phyloP scores from a whole-genome alignment of 345 rosid genomes.

The Eucalyptus coolabah region DNA sequence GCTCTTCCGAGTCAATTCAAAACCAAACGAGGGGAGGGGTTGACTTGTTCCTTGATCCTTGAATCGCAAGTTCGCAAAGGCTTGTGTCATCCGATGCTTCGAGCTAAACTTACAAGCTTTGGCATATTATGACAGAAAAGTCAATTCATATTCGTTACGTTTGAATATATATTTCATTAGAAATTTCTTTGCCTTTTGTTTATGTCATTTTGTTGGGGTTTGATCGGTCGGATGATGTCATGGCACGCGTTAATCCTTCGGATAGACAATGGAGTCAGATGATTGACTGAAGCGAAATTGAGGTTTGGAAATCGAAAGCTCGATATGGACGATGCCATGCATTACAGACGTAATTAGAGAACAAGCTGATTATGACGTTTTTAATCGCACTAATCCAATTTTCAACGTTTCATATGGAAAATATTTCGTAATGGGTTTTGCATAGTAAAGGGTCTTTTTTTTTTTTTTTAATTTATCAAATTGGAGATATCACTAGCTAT shows the following conservation, averaged over 20 bases:
- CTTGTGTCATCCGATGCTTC: not conserved
- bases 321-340: not conserved
- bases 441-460: not conserved
- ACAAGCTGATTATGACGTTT: not conserved
- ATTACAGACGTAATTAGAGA: not conserved
- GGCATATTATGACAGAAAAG: not conserved
- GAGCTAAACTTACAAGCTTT: not conserved
- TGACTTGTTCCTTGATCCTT: not conserved
- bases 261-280: not conserved
- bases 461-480: not conserved
- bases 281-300: not conserved
- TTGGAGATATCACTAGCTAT: not conserved
- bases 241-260: not conserved
- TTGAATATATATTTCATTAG: not conserved
- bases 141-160: not conserved
- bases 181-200: not conserved
- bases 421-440: not conserved
- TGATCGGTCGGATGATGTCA: not conserved
- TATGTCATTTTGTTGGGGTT: not conserved
- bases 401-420: not conserved
- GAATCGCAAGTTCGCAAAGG: not conserved
- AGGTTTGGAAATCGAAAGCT: not conserved
- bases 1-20: not conserved
- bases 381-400: not conserved
- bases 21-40: not conserved